These are phyloP conservation scores for Arthrobotrys sphaeroides DNA, from an alignment of 2,329 filamentous ascomycete genomes.

Conservation along the genomic window DNA sequence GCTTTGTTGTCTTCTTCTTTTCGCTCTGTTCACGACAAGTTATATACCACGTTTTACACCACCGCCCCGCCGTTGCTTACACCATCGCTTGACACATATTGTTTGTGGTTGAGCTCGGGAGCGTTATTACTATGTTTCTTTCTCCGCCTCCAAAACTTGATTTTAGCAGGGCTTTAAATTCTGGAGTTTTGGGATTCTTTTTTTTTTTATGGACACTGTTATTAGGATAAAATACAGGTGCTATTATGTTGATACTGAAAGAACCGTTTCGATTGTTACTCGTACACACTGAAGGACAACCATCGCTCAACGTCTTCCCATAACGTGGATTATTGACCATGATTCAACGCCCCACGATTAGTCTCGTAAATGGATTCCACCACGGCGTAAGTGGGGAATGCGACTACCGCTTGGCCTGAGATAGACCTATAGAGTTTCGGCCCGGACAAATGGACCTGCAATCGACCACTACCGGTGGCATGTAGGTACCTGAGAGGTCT, in stretches of 20 bases:
- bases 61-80: neutral
- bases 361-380: too few species aligned
- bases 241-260: neutral
- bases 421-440: too few species aligned
- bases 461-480: too few species aligned
- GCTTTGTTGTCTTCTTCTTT: neutral
- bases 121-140: neutral
- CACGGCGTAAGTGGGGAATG: too few species aligned
- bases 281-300: too few species aligned
- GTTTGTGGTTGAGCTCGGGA: neutral
- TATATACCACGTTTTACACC: neutral
- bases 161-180: neutral
- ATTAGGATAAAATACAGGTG: neutral
- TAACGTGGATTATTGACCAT: too few species aligned
- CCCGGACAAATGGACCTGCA: neutral
- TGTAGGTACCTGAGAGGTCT: too few species aligned
- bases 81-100: neutral
- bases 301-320: too few species aligned
- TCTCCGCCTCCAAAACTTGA: neutral
- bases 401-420: too few species aligned
- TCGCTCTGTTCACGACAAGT: neutral
- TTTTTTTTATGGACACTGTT: neutral
- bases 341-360: too few species aligned
- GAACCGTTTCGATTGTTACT: neutral
- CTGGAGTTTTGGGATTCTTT: constrained; percentile 1